Conservation (phyloP, 2,329 filamentous ascomycete genomes). For the Coniosporium tulheliwenetii region DNA sequence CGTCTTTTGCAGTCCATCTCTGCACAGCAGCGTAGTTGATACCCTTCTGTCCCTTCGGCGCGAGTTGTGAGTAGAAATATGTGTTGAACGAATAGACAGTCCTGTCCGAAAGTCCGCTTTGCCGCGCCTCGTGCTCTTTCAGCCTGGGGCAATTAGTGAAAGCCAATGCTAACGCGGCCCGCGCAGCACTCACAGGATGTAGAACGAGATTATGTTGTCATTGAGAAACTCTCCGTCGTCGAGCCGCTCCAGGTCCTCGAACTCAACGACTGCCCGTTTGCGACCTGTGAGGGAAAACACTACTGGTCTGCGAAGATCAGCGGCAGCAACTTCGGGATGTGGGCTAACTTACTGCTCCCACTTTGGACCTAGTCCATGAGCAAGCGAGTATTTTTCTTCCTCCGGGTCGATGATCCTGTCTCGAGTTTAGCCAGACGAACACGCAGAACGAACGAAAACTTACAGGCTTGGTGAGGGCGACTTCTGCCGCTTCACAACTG, state of each 20-base stretch:
- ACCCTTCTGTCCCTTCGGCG: constrained; percentile 32
- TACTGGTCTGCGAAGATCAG: constrained; percentile 30
- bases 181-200: constrained; percentile 38
- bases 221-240: constrained; percentile 81
- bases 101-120: constrained; percentile 27
- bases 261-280: constrained; percentile 50
- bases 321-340: neutral
- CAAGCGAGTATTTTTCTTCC: neutral
- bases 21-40: constrained; percentile 79
- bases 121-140: constrained; percentile 30
- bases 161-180: neutral
- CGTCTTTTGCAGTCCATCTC: constrained; percentile 65
- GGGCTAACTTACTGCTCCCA: constrained; percentile 9
- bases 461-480: too few species aligned
- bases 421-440: too few species aligned
- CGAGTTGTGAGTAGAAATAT: constrained; percentile 74
- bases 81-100: constrained; percentile 83
- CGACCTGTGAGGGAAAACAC: constrained; percentile 44
- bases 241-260: constrained; percentile 58
- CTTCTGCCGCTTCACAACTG: too few species aligned
- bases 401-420: neutral
- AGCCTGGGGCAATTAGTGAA: constrained; percentile 8
- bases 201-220: constrained; percentile 83
- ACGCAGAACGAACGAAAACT: too few species aligned
- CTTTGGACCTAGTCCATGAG: neutral